phyloP scores from a whole-genome alignment of 495 filamentous ascomycete genomes.

The Lasiosphaeria ovina region DNA sequence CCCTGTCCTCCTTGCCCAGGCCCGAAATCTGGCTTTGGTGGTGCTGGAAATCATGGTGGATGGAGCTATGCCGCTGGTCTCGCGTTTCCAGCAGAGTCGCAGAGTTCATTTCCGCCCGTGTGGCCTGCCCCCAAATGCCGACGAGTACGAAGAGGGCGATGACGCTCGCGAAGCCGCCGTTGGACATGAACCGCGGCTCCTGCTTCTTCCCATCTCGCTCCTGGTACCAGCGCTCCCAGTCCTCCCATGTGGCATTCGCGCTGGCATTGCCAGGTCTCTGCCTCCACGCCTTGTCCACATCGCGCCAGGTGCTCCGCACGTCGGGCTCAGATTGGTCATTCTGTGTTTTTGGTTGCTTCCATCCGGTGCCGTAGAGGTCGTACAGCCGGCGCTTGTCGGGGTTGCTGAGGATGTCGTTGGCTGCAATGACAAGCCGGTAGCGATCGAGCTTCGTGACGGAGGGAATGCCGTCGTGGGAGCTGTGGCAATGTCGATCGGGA shows the following conservation, averaged over 20 bases:
- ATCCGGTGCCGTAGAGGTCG: constrained; percentile 77
- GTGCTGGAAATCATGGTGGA: constrained; percentile 58
- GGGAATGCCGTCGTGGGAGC: constrained; percentile 45
- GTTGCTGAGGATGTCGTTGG: constrained; percentile 88
- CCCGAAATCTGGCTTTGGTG: constrained; percentile 51
- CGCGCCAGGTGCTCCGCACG: constrained; percentile 35
- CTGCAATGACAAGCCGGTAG: constrained; percentile 81
- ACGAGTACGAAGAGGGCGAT: constrained; percentile 63
- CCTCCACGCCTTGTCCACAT: constrained; percentile 48
- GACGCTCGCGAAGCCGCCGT: constrained; percentile 68
- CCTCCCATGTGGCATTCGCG: constrained; percentile 94
- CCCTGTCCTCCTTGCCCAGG: constrained; percentile 58
- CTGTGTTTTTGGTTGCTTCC: constrained; percentile 50
- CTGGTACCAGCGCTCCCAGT: constrained; percentile 89
- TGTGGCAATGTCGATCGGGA: constrained; percentile 66
- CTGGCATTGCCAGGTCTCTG: constrained; percentile 56
- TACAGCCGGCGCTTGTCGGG: constrained; percentile 74
- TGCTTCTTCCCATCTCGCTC: constrained; percentile 51
- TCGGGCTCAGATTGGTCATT: constrained; percentile 17
- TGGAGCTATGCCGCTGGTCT: constrained; percentile 60
- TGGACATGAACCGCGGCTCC: constrained; percentile 66
- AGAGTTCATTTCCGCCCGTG: constrained; percentile 59
- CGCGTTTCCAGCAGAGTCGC: constrained; percentile 57
- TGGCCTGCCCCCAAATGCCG: constrained; percentile 65
- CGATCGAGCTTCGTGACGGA: constrained; percentile 69